Base-by-base conservation (phyloP, 73 alveolate species). In the Urostyla sp. region DNA sequence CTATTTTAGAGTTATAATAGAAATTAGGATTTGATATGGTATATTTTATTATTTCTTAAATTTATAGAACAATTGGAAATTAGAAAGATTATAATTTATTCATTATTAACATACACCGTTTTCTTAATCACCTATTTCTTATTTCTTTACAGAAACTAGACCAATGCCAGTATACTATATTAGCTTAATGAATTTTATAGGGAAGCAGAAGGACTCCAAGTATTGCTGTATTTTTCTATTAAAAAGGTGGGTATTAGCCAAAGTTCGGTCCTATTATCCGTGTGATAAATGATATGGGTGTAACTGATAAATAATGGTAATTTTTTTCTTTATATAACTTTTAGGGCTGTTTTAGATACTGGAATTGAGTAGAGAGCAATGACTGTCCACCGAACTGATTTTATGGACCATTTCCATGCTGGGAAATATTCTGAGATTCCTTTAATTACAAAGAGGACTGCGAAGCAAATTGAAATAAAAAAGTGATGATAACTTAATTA, bases 201-300 rank as follows among this genome's bases (percentile, higher is more conserved):
- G 91, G 91, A 32, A 72, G 74, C 78, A 67, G 85, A 54, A 44
- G 72, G n/a, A 67, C 90, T 7, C 72, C 76, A 32, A 43, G 24
- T 7, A 13, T 66, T 3, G 80, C 80, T 1, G 26, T 66, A 1
- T 66, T 18, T 28, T 66, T 66, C 66, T 36, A 13, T 24, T 63
- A 66, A 21, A 66, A 66, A 27, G 4, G 66, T 7, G 49, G 45
- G 4, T 40, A n/a, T 26, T 66, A 35, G 5, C 51, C 66, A 10
- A 37, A 24, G 24, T 66, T 66, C 66, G 80, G 80, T 18, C 80
- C 80, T 24, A 28, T 66, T 26, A 66, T 66, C 40, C 34, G 80
- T 11, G 7, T 66, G 63, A 66, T 66, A 35, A 13, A 36, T 21
- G 80, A 66, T 24, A 15, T 66, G 51, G 20, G 49, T 10, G 80